Conservation (phyloP, 2,329 filamentous ascomycete species). For the Fusarium clavum region DNA sequence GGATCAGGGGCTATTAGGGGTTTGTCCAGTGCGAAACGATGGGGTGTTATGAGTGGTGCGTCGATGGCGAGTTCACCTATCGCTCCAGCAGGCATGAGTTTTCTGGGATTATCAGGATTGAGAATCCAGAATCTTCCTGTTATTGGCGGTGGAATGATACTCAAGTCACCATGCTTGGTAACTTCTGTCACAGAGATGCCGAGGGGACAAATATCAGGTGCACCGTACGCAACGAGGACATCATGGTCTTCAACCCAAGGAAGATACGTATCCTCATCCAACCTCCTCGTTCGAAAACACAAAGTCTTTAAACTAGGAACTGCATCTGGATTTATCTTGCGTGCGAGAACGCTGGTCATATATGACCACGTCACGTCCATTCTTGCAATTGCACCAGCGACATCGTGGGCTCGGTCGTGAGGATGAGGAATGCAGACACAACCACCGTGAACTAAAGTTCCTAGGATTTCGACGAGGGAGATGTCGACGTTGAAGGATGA, state of each 20-base stretch:
- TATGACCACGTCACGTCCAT: slow-evolving; percentile 65
- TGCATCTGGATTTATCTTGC: slow-evolving; percentile 53
- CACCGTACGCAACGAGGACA: slow-evolving; percentile 64
- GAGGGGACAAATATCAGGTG: slow-evolving; percentile 63
- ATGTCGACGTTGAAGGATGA: slow-evolving; percentile 66
- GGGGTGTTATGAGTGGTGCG: slow-evolving; percentile 55
- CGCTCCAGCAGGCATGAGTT: slow-evolving; percentile 64
- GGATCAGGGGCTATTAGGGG: slow-evolving; percentile 44
- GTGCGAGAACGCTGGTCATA: slow-evolving; percentile 69
- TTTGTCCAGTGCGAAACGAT: slow-evolving; percentile 50
- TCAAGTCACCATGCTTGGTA: slow-evolving; percentile 51
- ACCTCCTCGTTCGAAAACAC: slow-evolving; percentile 61
- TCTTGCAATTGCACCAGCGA: slow-evolving; percentile 61
- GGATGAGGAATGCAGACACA: slow-evolving; percentile 69
- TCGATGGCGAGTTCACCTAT: slow-evolving; percentile 71
- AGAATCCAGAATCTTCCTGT: slow-evolving; percentile 64
- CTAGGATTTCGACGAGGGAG: slow-evolving; percentile 63
- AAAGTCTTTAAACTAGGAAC: slow-evolving; percentile 56
- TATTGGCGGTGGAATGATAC: slow-evolving; percentile 61
- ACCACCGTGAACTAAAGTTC: slow-evolving; percentile 65
- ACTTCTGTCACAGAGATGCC: slow-evolving; percentile 63
- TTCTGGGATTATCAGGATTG: slow-evolving; percentile 62
- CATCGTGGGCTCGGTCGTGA: slow-evolving; percentile 61
- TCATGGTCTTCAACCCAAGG: slow-evolving; percentile 60
- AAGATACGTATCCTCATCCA: slow-evolving; percentile 61